Evolutionary conservation across 2,329 filamentous ascomycete species (phyloP).

Genomic region (Aspergillus sojae): DNA sequence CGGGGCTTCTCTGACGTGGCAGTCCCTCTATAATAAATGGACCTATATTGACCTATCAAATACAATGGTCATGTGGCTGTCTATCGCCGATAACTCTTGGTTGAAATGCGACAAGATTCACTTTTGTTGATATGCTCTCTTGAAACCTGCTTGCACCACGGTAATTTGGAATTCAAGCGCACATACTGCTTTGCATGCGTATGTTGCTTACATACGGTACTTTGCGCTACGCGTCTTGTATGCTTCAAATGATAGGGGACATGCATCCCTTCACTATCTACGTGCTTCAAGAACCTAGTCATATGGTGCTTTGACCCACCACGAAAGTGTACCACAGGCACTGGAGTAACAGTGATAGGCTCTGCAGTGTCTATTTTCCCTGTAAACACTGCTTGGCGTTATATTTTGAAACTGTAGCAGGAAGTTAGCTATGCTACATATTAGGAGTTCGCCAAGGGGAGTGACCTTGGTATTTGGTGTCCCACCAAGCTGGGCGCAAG

Average conservation of each 20-base stretch:
- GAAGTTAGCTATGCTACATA: background rate
- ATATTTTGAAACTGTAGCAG: background rate
- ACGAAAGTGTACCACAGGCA: background rate
- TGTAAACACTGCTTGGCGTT: background rate
- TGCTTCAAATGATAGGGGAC: background rate
- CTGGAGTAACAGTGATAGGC: background rate
- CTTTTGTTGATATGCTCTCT: background rate
- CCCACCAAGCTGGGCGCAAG: background rate
- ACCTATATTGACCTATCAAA: constrained; percentile 13
- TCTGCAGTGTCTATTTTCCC: background rate
- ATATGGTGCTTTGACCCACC: constrained; percentile 1
- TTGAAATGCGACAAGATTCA: constrained; percentile 8
- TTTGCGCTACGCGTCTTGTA: background rate
- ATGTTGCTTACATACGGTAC: background rate
- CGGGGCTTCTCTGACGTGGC: constrained; percentile 37
- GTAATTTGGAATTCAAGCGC: background rate
- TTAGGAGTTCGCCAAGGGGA: background rate
- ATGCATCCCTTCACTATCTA: background rate
- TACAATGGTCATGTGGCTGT: constrained; percentile 13
- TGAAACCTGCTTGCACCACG: background rate
- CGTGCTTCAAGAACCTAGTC: background rate
- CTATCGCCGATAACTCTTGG: constrained; percentile 14
- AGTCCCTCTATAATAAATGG: constrained; percentile 20
- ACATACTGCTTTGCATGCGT: background rate
- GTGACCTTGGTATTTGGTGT: background rate